phyloP scores from a whole-genome alignment of 192 early-diverging fungal genomes.

The Chytriomyces hyalinus region DNA sequence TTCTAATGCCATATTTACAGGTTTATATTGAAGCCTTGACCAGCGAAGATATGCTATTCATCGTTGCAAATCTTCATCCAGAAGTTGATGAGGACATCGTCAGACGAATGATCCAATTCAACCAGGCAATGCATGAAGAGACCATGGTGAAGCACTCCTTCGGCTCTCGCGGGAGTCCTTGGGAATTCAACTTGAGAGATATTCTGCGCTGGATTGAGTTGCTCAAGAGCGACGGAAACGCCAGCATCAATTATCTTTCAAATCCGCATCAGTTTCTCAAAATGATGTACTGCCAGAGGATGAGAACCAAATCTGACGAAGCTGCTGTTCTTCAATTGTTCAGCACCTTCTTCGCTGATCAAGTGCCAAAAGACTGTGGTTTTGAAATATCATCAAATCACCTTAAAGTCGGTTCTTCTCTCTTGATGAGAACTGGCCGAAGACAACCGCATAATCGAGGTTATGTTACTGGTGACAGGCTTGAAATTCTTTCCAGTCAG shows the following conservation, averaged over 20 bases:
- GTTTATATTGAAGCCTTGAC: conserved; percentile 89
- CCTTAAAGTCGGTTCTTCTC: conserved; percentile 19
- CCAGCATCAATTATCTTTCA: conserved; percentile 28
- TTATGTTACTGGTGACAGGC: conserved; percentile 42
- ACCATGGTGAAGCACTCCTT: conserved; percentile 81
- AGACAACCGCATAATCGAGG: conserved; percentile 33
- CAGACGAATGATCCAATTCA: conserved; percentile 78
- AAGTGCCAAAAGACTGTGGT: conserved; percentile 4
- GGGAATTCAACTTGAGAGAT: conserved; percentile 99
- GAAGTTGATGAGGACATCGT: conserved; percentile 28
- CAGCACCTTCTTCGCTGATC: conserved; percentile 1
- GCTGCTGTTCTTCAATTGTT: conserved; percentile 35
- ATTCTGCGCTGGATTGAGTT: conserved; percentile 92
- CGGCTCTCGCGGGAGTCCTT: conserved; percentile 81
- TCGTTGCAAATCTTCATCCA: conserved; percentile 63
- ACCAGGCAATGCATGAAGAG: conserved; percentile 81
- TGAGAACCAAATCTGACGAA: conserved; percentile 84
- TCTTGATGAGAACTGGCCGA: conserved; percentile 9
- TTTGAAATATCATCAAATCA: background rate
- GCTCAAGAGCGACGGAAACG: conserved; percentile 55
- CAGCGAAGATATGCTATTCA: conserved; percentile 79
- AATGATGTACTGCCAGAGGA: conserved; percentile 86
- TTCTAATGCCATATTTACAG: conserved; percentile 43
- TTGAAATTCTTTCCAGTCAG: conserved; percentile 71
- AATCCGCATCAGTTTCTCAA: conserved; percentile 74